Percentiles rank a stretch among this genome's conserved stretches.
Evolutionary conservation across 805 yeast species (phyloP).

Genomic region (Blastobotrys muscicola): DNA sequence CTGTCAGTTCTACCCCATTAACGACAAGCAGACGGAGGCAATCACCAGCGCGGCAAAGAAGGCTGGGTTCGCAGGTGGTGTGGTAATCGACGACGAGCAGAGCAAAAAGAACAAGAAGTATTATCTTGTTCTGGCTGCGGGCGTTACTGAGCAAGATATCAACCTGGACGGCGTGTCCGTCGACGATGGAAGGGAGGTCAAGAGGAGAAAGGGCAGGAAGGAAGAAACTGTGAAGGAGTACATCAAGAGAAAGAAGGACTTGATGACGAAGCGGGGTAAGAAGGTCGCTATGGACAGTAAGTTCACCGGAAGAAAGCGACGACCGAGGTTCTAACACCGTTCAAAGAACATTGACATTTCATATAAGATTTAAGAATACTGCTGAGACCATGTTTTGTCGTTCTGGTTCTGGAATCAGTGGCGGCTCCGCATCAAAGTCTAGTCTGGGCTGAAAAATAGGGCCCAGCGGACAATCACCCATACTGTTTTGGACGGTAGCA

Average conservation of each 20-base stretch:
- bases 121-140: constrained; percentile 84
- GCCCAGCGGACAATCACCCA: too few species aligned
- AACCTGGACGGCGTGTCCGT: constrained; percentile 74
- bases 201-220: constrained; percentile 38
- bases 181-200: constrained; percentile 44
- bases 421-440: too few species aligned
- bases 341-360: too few species aligned
- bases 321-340: constrained; percentile 51
- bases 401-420: too few species aligned
- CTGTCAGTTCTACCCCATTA: constrained; percentile 92
- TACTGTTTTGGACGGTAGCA: too few species aligned
- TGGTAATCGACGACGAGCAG: constrained; percentile 89
- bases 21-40: constrained; percentile 72
- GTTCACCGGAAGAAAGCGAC: constrained; percentile 81
- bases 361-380: too few species aligned
- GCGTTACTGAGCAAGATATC: constrained; percentile 61
- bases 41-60: constrained; percentile 80
- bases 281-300: constrained; percentile 80
- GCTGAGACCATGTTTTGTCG: too few species aligned
- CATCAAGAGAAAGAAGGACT: constrained; percentile 83
- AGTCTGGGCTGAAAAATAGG: too few species aligned
- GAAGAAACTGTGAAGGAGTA: constrained; percentile 71
- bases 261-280: constrained; percentile 87
- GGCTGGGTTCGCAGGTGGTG: constrained; percentile 94
- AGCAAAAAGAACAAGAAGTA: constrained; percentile 84